phyloP scores from a whole-genome alignment of 2,329 filamentous ascomycete genomes.

The Fusarium metavorans region DNA sequence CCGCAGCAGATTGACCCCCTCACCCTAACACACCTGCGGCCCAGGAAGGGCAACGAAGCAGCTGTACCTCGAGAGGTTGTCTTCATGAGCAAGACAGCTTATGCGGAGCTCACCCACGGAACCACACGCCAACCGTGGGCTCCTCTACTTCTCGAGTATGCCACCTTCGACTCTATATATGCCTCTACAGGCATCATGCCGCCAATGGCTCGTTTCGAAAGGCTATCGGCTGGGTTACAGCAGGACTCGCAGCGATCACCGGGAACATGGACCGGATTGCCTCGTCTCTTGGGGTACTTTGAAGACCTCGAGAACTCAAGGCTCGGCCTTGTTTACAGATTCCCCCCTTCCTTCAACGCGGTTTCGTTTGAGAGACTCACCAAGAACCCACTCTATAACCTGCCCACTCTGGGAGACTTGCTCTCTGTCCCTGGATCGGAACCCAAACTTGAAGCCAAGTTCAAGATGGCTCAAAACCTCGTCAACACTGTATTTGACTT shows the following conservation, averaged over 20 bases:
- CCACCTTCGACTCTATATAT: slow-evolving; percentile 72
- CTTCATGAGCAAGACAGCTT: slow-evolving; percentile 63
- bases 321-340: slow-evolving; percentile 80
- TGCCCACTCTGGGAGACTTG: slow-evolving; percentile 67
- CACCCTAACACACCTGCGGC: slow-evolving; percentile 62
- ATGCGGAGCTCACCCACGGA: slow-evolving; percentile 59
- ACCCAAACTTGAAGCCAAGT: slow-evolving; percentile 80
- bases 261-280: slow-evolving; percentile 71
- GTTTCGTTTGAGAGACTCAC: slow-evolving; percentile 65
- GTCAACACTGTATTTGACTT: slow-evolving; percentile 79
- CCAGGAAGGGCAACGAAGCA: slow-evolving; percentile 53
- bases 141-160: slow-evolving; percentile 79
- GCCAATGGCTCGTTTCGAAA: slow-evolving; percentile 74
- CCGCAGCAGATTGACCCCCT: slow-evolving; percentile 70
- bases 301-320: slow-evolving; percentile 78
- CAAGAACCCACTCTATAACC: slow-evolving; percentile 61
- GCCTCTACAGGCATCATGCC: slow-evolving; percentile 72
- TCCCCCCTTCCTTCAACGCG: slow-evolving; percentile 74
- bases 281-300: slow-evolving; percentile 76
- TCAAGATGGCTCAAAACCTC: slow-evolving; percentile 78
- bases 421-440: slow-evolving; percentile 66
- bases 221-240: slow-evolving; percentile 69
- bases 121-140: slow-evolving; percentile 59
- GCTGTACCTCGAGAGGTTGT: slow-evolving; percentile 59
- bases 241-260: slow-evolving; percentile 63